Evolutionary conservation across 306 rosid genomes (phyloP).

Genomic region (Cucurbita moschata): DNA sequence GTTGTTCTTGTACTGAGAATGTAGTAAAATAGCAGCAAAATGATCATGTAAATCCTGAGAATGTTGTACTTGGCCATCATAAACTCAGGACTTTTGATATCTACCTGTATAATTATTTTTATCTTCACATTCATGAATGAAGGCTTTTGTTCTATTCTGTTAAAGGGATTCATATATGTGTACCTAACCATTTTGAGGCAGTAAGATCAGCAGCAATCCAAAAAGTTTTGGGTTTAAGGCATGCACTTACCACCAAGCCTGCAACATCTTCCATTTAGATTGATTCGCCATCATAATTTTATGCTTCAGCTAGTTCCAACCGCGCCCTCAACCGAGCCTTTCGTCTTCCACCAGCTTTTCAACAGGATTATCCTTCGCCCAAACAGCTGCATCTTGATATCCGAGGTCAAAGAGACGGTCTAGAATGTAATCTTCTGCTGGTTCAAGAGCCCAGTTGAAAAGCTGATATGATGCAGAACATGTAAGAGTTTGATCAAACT

Average conservation of each 20-base stretch:
- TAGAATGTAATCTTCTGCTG: constrained; percentile 68
- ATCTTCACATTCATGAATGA: neutral
- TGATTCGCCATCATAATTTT: neutral
- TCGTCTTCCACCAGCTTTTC: constrained; percentile 43
- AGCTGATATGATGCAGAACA: constrained; percentile 18
- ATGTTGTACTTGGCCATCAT: neutral
- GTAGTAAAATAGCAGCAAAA: neutral
- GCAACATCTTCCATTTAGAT: neutral
- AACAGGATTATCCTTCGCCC: constrained; percentile 73
- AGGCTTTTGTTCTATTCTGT: neutral
- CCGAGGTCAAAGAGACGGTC: constrained; percentile 75
- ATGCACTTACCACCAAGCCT: neutral
- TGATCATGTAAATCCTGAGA: neutral
- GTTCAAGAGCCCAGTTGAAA: constrained; percentile 64
- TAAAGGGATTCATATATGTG: neutral
- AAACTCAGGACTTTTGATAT: neutral
- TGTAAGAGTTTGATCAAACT: neutral
- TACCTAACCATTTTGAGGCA: neutral
- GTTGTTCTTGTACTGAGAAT: neutral
- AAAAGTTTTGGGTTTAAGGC: neutral
- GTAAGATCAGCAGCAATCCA: neutral
- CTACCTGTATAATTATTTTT: neutral
- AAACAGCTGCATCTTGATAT: constrained; percentile 67
- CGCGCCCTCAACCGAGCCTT: neutral
- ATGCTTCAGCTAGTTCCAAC: neutral